These are phyloP conservation scores for Lactarius hengduanensis DNA, from an alignment of 768 basidiomycete species.

Conservation along the genomic window DNA sequence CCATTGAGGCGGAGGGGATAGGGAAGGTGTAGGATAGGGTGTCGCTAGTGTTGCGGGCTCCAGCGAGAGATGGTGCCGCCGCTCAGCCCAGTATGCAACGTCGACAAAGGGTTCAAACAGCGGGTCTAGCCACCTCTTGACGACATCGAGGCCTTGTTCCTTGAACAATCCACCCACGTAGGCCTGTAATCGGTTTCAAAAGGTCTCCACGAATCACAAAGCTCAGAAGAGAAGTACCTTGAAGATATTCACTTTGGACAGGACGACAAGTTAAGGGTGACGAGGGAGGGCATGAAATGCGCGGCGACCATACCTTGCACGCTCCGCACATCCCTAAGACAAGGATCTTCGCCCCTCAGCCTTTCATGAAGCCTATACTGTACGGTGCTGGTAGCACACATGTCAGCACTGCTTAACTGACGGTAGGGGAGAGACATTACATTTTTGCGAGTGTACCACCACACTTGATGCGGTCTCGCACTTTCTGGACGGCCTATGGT, in stretches of 20 bases:
- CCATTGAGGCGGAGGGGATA: neutral
- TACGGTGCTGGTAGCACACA: neutral
- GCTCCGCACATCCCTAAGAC: neutral
- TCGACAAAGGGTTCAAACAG: constrained; percentile 9
- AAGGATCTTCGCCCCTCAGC: neutral
- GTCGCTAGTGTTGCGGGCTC: neutral
- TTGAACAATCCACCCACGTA: constrained; percentile 22
- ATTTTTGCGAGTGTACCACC: constrained; percentile 5
- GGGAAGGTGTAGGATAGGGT: neutral
- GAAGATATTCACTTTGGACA: constrained; percentile 13
- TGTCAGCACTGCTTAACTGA: neutral
- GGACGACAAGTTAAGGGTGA: neutral
- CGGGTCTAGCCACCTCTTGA: constrained; percentile 7
- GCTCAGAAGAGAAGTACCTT: constrained; percentile 10
- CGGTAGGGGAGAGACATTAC: neutral
- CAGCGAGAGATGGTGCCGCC: neutral
- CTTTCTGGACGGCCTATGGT: constrained; percentile 2
- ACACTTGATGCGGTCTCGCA: constrained; percentile 14
- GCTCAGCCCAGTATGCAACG: constrained; percentile 5
- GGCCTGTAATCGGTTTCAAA: constrained; percentile 9
- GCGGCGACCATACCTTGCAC: constrained; percentile 6
- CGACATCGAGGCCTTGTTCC: constrained; percentile 15
- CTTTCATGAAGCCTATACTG: constrained; percentile 7
- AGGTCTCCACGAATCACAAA: neutral
- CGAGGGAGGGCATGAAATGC: neutral